Percentiles rank a stretch among this genome's conserved stretches.
Conservation (phyloP, 2,329 filamentous ascomycete genomes). For the Ophiosphaerella korrae region DNA sequence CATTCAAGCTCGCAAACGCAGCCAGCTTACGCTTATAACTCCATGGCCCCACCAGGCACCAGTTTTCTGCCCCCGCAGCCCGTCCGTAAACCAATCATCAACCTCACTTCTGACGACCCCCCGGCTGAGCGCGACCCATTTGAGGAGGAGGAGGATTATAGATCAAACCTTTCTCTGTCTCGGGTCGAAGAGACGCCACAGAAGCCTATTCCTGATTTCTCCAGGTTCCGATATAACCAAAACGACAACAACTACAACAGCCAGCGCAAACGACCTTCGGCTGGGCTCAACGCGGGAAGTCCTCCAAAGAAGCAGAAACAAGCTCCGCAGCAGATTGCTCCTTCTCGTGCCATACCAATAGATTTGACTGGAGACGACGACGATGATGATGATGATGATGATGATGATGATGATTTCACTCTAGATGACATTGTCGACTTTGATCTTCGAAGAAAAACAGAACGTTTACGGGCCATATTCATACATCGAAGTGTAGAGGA, state of each 20-base stretch:
- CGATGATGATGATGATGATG: neutral
- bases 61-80: conserved; percentile 59
- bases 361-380: conserved; percentile 25
- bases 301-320: conserved; percentile 32
- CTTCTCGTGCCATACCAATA: conserved; percentile 42
- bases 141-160: conserved; percentile 47
- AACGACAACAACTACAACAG: conserved; percentile 13
- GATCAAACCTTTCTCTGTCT: conserved; percentile 65
- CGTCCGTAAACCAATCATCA: conserved; percentile 47
- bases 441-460: conserved; percentile 56
- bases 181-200: conserved; percentile 47
- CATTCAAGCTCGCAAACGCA: conserved; percentile 61
- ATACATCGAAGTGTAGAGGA: conserved; percentile 53
- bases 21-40: conserved; percentile 68
- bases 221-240: conserved; percentile 28
- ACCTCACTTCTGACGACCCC: conserved; percentile 53
- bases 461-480: conserved; percentile 57
- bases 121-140: conserved; percentile 56
- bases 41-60: conserved; percentile 81
- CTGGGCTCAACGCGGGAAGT: conserved; percentile 21
- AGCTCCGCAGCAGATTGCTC: conserved; percentile 33
- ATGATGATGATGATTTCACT: conserved; percentile 9
- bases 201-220: conserved; percentile 36
- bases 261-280: conserved; percentile 34
- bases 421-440: conserved; percentile 51